Conservation (phyloP, 2,329 filamentous ascomycete genomes). For the Mycosphaerella sp. region DNA sequence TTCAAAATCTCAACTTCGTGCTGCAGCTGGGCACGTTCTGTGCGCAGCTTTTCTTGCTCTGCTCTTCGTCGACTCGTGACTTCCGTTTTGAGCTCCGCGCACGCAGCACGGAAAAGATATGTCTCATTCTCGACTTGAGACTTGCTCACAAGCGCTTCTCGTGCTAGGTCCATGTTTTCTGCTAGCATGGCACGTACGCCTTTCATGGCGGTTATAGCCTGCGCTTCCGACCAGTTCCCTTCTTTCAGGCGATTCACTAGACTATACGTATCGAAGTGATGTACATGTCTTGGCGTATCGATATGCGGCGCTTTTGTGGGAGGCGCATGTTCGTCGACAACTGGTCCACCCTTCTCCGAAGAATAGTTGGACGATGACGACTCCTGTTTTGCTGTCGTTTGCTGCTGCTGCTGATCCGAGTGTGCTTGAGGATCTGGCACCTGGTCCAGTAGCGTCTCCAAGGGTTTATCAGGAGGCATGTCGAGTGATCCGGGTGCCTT, state of each 20-base stretch:
- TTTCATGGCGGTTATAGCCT: slow-evolving; percentile 88
- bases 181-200: slow-evolving; percentile 71
- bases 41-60: slow-evolving; percentile 73
- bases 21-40: slow-evolving; percentile 78
- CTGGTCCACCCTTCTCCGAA: slow-evolving; percentile 22
- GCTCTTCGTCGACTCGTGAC: slow-evolving; percentile 70
- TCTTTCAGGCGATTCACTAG: slow-evolving; percentile 72
- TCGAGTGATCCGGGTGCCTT: slow-evolving; percentile 13
- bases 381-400: slow-evolving; percentile 15
- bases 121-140: slow-evolving; percentile 89
- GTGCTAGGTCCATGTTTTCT: slow-evolving; percentile 73
- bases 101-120: slow-evolving; percentile 90
- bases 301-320: slow-evolving; percentile 52
- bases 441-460: slow-evolving; percentile 28
- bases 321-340: slow-evolving; percentile 43
- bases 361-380: slow-evolving; percentile 1
- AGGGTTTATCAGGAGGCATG: slow-evolving; percentile 21
- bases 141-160: slow-evolving; percentile 75
- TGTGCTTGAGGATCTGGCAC: slow-evolving; percentile 26
- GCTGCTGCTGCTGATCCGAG: slow-evolving; percentile 19
- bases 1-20: slow-evolving; percentile 91
- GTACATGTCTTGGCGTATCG: slow-evolving; percentile 71
- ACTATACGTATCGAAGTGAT: slow-evolving; percentile 93
- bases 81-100: slow-evolving; percentile 83
- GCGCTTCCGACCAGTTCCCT: slow-evolving; percentile 64